A percentile compares a stretch with the other conserved stretches of the same genome.
phyloP scores from a whole-genome alignment of 2,329 filamentous ascomycete species.

The Uncinocarpus reesii region DNA sequence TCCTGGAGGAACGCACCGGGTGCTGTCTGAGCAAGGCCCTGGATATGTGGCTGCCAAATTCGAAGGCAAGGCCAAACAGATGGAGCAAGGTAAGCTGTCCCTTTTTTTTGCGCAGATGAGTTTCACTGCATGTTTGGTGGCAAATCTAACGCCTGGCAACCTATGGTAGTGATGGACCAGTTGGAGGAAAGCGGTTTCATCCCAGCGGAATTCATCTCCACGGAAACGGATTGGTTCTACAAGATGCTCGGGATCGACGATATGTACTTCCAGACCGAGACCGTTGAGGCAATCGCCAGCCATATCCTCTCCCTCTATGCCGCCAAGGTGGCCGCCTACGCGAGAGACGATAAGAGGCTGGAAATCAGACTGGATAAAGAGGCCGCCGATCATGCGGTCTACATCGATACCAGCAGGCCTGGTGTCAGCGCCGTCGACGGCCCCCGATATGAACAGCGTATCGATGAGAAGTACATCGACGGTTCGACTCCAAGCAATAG shows the following conservation, averaged over 20 bases:
- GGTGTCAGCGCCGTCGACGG: slow-evolving; percentile 66
- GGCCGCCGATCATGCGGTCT: slow-evolving; percentile 86
- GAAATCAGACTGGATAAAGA: slow-evolving; percentile 96
- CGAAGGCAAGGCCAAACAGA: slow-evolving; percentile 83
- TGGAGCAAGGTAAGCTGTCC: slow-evolving; percentile 64
- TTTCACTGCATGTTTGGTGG: too few relatives aligned
- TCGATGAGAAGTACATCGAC: slow-evolving; percentile 93
- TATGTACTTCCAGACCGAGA: slow-evolving; percentile 93
- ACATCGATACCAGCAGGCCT: slow-evolving; percentile 93
- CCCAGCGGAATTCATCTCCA: slow-evolving; percentile 68
- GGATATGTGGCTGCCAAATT: slow-evolving; percentile 94
- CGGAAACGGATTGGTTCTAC: slow-evolving; percentile 94
- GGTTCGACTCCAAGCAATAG: slow-evolving; percentile 58
- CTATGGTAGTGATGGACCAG: slow-evolving; percentile 61
- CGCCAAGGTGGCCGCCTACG: slow-evolving; percentile 88
- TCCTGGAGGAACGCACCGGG: slow-evolving; percentile 53
- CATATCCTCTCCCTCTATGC: slow-evolving; percentile 95
- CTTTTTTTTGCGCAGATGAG: too few relatives aligned
- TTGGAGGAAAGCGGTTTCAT: slow-evolving; percentile 76
- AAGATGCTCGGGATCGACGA: slow-evolving; percentile 95
- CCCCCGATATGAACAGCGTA: slow-evolving; percentile 84
- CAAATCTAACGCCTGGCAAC: slow-evolving; percentile 3
- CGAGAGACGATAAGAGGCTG: slow-evolving; percentile 82
- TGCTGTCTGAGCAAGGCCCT: slow-evolving; percentile 77
- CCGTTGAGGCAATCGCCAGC: slow-evolving; percentile 73